These are phyloP conservation scores for Lolium rigidum DNA, from an alignment of 176 grass and related monocot genomes.

Conservation along the genomic window DNA sequence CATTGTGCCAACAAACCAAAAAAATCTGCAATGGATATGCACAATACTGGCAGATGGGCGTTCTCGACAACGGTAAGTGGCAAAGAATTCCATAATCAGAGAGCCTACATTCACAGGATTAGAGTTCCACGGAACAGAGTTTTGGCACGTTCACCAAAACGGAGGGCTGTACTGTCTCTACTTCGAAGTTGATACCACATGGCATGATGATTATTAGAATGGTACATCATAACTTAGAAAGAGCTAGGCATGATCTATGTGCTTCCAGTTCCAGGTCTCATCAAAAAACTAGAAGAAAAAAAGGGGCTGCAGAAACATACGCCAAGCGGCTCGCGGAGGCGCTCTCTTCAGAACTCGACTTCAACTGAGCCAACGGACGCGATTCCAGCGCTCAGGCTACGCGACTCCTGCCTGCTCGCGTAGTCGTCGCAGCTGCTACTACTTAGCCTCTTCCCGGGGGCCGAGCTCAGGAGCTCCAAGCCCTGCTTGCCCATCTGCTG, in stretches of 20 bases:
- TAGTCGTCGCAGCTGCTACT: constrained; percentile 76
- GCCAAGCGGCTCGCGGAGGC: not conserved
- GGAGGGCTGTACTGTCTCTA: constrained; percentile 9
- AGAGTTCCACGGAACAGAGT: constrained; percentile 42
- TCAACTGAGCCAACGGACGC: constrained; percentile 80
- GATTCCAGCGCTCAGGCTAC: constrained; percentile 74
- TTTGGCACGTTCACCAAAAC: constrained; percentile 46
- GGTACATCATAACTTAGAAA: constrained; percentile 42
- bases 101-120: constrained; percentile 71
- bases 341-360: constrained; percentile 74
- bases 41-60: no score
- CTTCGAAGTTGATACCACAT: constrained; percentile 61
- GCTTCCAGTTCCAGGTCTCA: constrained; percentile 51
- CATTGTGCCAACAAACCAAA: not conserved
- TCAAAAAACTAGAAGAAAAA: constrained; percentile 40
- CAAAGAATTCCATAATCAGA: not conserved
- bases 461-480: constrained; percentile 66
- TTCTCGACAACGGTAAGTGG: no score
- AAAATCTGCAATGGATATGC: no score
- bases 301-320: constrained; percentile 26
- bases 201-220: constrained; percentile 73
- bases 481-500: constrained; percentile 93
- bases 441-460: constrained; percentile 49
- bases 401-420: constrained; percentile 70
- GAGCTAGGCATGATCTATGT: constrained; percentile 44